These are phyloP conservation scores for Chrysopogon serrulatus DNA, from an alignment of 176 grass and related monocot genomes.

Conservation along the genomic window DNA sequence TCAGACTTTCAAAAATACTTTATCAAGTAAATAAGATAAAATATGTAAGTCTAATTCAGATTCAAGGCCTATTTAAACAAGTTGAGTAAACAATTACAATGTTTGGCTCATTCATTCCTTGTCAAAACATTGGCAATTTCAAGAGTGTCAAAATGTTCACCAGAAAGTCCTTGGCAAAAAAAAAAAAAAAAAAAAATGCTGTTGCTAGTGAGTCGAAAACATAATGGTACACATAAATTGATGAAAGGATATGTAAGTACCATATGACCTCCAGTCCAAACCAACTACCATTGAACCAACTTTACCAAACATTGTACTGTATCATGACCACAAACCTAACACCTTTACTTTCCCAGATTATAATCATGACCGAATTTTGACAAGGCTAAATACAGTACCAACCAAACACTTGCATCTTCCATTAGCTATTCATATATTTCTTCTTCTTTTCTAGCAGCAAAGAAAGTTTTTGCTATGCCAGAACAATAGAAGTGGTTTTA, in stretches of 20 bases:
- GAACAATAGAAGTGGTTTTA: not conserved
- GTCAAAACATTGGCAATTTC: not conserved
- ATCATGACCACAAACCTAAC: not conserved
- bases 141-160: not conserved
- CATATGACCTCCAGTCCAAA: not conserved
- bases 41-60: not conserved
- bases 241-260: not conserved
- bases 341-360: not conserved
- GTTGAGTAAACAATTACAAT: not conserved
- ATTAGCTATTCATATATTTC: not conserved
- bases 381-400: not conserved
- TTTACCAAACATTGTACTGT: not conserved
- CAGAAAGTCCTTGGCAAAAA: not conserved
- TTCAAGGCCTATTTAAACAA: not conserved
- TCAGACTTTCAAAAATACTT: not conserved
- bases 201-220: not conserved
- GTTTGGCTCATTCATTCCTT: not conserved
- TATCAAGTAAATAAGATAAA: not conserved
- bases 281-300: not conserved
- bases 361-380: not conserved
- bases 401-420: not conserved
- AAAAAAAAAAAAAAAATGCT: not conserved
- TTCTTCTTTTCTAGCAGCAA: not conserved
- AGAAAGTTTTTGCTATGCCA: not conserved
- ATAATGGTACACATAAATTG: not conserved